Evolutionary conservation across 768 basidiomycete genomes (phyloP), one percentile per base, ranked within the genome.

Genomic region (Artomyces pyxidatus): DNA sequence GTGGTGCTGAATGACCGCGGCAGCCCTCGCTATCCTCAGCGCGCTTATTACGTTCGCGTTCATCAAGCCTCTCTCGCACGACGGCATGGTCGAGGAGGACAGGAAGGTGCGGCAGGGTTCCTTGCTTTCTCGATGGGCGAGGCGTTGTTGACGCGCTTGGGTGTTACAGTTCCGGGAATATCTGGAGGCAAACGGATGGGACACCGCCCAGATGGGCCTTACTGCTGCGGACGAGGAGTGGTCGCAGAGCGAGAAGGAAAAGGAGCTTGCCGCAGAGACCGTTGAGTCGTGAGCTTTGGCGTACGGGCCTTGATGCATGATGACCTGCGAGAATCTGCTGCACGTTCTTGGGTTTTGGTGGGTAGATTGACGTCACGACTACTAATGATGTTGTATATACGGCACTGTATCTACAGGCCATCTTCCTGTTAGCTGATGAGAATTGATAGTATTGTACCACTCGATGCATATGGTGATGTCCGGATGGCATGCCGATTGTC

Each of bases 61-160:
- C 66, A 77, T 96, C 59, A 72, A 70, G 37, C 88, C 90, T 32
- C 72, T 93, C 47, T 68, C 71, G 16, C 77, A 80, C 28, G 88
- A 93, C 51, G 85, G 86, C 28, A 90, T 92, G 88, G 70, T 64
- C 19, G 73, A 77, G 41, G 88, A 93, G 63, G 91, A 94, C 64
- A 65, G 63, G 32, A 68, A 68, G 57, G 85, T 85, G 56, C 35
- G 77, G 65, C 19, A 38, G 19, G 38, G 26, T 45, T 43, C 26
- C 26, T 42, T 9, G 12, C 32, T 14, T n/a, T 35, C 12, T 35
- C 32, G 11, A n/a, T 43, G 28, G 3, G 3, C 14, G 9, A 6
- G 19, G 3, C 27, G 19, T 19, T 21, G 23, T 14, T 29, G 23
- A 47, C 28, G 53, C 42, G 28, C 10, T 26, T 6, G 12, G 37